phyloP scores from a whole-genome alignment of 2,329 filamentous ascomycete genomes.

The Waltergamsia citrina region DNA sequence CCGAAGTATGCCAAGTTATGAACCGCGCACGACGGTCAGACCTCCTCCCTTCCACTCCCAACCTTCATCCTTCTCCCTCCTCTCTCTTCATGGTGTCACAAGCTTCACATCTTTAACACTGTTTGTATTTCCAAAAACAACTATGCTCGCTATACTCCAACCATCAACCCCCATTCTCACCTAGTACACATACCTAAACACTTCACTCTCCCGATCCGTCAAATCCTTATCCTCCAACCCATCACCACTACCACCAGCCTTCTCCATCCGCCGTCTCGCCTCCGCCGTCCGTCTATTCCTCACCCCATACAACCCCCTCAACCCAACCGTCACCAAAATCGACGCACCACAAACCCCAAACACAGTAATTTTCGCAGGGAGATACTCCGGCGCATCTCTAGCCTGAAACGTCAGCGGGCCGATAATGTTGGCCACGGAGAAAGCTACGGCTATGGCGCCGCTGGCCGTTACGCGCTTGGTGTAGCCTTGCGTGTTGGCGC shows the following conservation, averaged over 20 bases:
- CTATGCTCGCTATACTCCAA: too few relatives aligned
- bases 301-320: background rate
- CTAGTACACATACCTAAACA: too few relatives aligned
- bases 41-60: too few relatives aligned
- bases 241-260: background rate
- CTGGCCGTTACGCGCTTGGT: constrained; percentile 43
- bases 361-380: constrained; percentile 44
- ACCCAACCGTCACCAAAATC: background rate
- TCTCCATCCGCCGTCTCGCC: background rate
- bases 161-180: too few relatives aligned
- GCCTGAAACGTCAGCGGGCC: constrained; percentile 46
- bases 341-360: background rate
- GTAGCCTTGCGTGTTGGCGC: constrained; percentile 38
- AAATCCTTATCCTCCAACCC: too few relatives aligned
- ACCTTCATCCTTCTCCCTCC: too few relatives aligned
- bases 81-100: too few relatives aligned
- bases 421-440: constrained; percentile 46
- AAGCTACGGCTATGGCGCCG: constrained; percentile 37
- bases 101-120: too few relatives aligned
- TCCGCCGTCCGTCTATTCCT: background rate
- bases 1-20: too few relatives aligned
- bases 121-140: too few relatives aligned
- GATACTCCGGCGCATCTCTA: constrained; percentile 39
- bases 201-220: too few relatives aligned
- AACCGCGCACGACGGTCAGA: too few relatives aligned